A percentile compares a stretch with the other conserved stretches of the same genome.
These are phyloP conservation scores for Saturnispora halmiae DNA, from an alignment of 805 yeast genomes.

Conservation along the genomic window DNA sequence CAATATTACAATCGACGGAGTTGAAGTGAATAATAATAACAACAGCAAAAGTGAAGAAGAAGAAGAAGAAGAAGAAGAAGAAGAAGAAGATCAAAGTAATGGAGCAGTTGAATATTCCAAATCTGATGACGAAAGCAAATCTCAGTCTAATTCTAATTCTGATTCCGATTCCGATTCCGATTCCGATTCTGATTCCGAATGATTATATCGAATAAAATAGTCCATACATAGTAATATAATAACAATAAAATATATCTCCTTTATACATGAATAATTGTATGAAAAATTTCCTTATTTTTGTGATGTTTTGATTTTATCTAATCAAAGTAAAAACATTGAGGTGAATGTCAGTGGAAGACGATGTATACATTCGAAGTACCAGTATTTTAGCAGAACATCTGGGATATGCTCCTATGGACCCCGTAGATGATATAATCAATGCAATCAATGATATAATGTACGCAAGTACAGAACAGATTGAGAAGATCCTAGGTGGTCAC, in stretches of 20 bases:
- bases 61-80: conserved; percentile 15
- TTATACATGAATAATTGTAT: too few relatives aligned
- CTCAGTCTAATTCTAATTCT: neutral
- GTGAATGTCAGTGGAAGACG: too few relatives aligned
- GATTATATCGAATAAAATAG: too few relatives aligned
- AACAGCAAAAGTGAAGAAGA: neutral
- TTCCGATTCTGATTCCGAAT: conserved; percentile 7
- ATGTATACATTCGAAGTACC: conserved; percentile 22
- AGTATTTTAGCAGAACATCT: conserved; percentile 73
- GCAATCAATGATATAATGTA: conserved; percentile 79
- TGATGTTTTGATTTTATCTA: too few relatives aligned
- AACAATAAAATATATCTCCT: too few relatives aligned
- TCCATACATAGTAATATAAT: too few relatives aligned
- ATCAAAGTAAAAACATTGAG: too few relatives aligned
- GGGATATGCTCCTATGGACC: conserved; percentile 72
- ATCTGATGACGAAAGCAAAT: neutral
- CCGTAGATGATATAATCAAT: conserved; percentile 81
- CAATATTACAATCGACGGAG: conserved; percentile 6
- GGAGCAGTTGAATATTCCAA: conserved; percentile 12
- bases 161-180: neutral
- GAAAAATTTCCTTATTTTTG: too few relatives aligned
- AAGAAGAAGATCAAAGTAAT: conserved; percentile 15
- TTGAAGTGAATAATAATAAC: neutral
- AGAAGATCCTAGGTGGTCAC: conserved; percentile 42
- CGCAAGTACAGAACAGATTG: conserved; percentile 73